A percentile compares a stretch with the other conserved stretches of the same genome.
Evolutionary conservation across 805 yeast genomes (phyloP).

Genomic region (Candida ortonii): DNA sequence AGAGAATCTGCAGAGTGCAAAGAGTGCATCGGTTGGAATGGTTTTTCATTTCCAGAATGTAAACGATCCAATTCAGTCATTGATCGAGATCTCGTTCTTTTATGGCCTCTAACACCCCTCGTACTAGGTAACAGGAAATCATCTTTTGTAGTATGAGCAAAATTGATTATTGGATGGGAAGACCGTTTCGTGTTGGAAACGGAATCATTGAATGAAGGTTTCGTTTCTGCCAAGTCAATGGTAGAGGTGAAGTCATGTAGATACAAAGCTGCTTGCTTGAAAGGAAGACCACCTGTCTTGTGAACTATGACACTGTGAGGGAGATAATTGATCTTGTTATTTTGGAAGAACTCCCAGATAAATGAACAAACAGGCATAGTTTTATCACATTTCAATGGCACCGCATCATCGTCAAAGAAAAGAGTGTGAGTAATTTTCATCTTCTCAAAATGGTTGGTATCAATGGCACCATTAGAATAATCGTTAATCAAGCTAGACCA

Average conservation of each 20-base stretch:
- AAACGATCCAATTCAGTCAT: conserved; percentile 29
- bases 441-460: conserved; percentile 19
- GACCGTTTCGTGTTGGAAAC: too few species aligned
- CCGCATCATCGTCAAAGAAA: conserved; percentile 28
- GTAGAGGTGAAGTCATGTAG: too few species aligned
- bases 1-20: too few species aligned
- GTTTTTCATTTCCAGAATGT: too few species aligned
- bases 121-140: not conserved
- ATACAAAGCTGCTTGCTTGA: too few species aligned
- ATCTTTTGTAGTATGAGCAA: too few species aligned
- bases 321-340: conserved; percentile 17
- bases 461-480: conserved; percentile 30
- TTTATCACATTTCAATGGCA: conserved; percentile 13
- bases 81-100: conserved; percentile 36
- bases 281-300: conserved; percentile 3
- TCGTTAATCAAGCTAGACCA: conserved; percentile 33
- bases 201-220: too few species aligned
- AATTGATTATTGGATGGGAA: too few species aligned
- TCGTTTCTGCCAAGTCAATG: too few species aligned
- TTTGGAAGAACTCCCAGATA: conserved; percentile 32
- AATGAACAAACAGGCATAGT: conserved; percentile 27
- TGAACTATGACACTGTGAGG: conserved; percentile 27
- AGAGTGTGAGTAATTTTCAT: conserved; percentile 30
- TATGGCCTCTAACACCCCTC: conserved; percentile 27
- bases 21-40: not conserved